Evolutionary conservation across 345 rosid genomes (phyloP).

Genomic region (Brassica carinata): DNA sequence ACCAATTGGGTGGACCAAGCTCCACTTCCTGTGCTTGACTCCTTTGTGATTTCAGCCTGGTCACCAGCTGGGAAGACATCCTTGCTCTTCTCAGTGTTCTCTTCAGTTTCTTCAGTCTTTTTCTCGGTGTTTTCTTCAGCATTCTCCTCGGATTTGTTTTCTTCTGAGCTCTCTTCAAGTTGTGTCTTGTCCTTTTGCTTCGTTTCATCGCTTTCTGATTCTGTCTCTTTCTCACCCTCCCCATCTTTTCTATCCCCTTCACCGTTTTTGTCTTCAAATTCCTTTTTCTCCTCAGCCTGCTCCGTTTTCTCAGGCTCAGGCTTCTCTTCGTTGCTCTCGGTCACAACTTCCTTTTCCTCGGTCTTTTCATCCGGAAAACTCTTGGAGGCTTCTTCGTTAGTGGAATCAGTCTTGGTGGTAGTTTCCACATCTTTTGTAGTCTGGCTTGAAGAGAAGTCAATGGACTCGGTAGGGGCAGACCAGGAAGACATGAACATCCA

Average conservation of each 20-base stretch:
- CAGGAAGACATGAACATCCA: constrained; percentile 92
- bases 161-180: constrained; percentile 42
- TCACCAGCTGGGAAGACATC: constrained; percentile 52
- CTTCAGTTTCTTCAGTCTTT: constrained; percentile 37
- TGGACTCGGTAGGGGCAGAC: constrained; percentile 48
- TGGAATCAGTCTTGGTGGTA: constrained; percentile 39
- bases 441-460: constrained; percentile 31
- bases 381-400: constrained; percentile 37
- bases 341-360: constrained; percentile 45
- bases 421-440: constrained; percentile 40
- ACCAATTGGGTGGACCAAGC: constrained; percentile 80
- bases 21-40: constrained; percentile 61
- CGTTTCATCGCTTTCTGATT: constrained; percentile 31
- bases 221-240: constrained; percentile 33
- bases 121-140: constrained; percentile 39
- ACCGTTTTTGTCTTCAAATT: constrained; percentile 49
- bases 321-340: constrained; percentile 41
- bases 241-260: constrained; percentile 40
- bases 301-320: constrained; percentile 40
- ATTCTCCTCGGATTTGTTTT: constrained; percentile 38
- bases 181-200: constrained; percentile 43
- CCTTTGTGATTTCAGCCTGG: constrained; percentile 67
- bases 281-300: constrained; percentile 36
- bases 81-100: constrained; percentile 40
- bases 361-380: constrained; percentile 38